Evolutionary conservation across 1,284 basidiomycete genomes (phyloP).

Genomic region (Mrakiaceae sp.): DNA sequence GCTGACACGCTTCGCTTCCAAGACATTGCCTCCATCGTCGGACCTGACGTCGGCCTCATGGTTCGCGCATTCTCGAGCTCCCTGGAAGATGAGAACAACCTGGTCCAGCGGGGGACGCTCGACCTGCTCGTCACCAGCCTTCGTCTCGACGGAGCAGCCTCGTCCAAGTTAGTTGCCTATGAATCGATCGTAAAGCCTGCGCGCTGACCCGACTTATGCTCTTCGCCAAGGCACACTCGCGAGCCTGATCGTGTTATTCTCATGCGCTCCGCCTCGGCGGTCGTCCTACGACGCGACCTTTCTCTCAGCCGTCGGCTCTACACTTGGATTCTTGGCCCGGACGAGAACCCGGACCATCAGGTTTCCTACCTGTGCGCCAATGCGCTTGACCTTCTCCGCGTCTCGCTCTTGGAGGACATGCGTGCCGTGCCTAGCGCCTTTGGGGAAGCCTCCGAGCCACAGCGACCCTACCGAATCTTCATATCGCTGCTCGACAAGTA

Average conservation of each 20-base stretch:
- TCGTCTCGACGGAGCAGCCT: conserved; percentile 49
- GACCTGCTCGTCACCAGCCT: conserved; percentile 69
- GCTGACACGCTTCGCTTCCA: conserved; percentile 11
- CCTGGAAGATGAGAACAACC: conserved; percentile 76
- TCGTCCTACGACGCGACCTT: conserved; percentile 82
- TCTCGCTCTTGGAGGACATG: conserved; percentile 47
- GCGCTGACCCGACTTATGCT: background rate
- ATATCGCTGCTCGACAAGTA: conserved; percentile 91
- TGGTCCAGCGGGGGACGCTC: conserved; percentile 69
- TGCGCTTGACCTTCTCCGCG: conserved; percentile 54
- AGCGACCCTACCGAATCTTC: conserved; percentile 73
- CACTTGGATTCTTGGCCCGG: conserved; percentile 78
- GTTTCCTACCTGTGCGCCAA: conserved; percentile 56
- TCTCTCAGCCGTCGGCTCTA: conserved; percentile 87
- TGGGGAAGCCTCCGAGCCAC: conserved; percentile 5
- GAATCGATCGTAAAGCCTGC: background rate
- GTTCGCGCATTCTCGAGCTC: conserved; percentile 80
- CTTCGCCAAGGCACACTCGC: conserved; percentile 32
- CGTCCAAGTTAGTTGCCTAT: background rate
- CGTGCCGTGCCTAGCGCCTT: background rate
- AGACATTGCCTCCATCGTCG: conserved; percentile 67
- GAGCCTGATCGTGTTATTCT: conserved; percentile 56
- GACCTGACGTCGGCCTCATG: conserved; percentile 79
- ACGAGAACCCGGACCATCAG: conserved; percentile 63
- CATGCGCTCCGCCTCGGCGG: conserved; percentile 63